Evolutionary conservation across 495 filamentous ascomycete genomes (phyloP), one percentile per base, ranked within the genome.

Genomic region (Neurospora sublineolata): DNA sequence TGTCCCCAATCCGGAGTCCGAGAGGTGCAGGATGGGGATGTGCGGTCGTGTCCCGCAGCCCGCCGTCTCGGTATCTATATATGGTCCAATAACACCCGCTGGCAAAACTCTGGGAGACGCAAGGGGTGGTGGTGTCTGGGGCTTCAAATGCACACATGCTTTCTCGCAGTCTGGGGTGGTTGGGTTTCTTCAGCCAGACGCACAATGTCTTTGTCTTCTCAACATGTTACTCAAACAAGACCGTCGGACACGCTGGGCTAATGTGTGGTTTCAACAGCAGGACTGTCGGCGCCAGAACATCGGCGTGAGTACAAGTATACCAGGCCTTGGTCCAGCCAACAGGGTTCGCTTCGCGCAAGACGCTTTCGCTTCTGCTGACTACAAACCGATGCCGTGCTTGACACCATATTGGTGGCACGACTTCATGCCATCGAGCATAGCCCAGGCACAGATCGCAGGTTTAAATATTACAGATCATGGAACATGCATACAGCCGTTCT

Each of bases 1-100:
- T n/a, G 36, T 41, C 69, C 71, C 76, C 69, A 60, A 27, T 14
- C 70, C 68, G 73, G 71, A 73, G 69, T 71, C 71, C 77, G 78
- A 64, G 52, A 64, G 27, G 78, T 77, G 41, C n/a, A 73, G 33
- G 70, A 71, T 79, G 78, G 78, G 78, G 78, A 79, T 75, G 77
- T 79, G 78, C 78, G 75, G 70, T 30, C 70, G 18, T 38, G 39
- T 30, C 52, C 52, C 52, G 52, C 52, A 64, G 52, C 27, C 52
- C 52, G 27, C 52, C 52, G 27, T 64, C 14, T 6, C 52, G 27
- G 52, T 64, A 33, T 2, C 27, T 64, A 16, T 33, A 36, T 64
- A 9, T 60, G 27, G 3, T 36, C 27, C 52, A 33, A 18, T 64
- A 27, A 58, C 4, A 40, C 12, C 39, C 39, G 39, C 39, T 40